Evolutionary conservation across 2,329 filamentous ascomycete species (phyloP).

Genomic region (Colletotrichum sp.): DNA sequence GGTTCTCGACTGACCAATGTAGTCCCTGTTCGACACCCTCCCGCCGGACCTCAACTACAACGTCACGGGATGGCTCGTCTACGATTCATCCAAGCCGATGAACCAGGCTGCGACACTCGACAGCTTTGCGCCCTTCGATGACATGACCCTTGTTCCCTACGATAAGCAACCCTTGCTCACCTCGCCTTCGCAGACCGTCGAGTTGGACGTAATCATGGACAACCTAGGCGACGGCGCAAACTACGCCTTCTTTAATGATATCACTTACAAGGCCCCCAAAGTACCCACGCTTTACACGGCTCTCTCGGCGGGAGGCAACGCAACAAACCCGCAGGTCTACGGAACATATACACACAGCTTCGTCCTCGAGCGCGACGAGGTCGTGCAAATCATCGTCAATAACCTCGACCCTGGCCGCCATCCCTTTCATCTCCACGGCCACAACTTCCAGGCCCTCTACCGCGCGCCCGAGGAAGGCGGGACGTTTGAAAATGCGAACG

Average conservation of each 20-base stretch:
- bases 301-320: slow-evolving; percentile 65
- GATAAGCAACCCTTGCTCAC: slow-evolving; percentile 67
- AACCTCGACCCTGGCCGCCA: slow-evolving; percentile 75
- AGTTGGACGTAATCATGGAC: slow-evolving; percentile 66
- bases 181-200: slow-evolving; percentile 67
- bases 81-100: slow-evolving; percentile 51
- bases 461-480: slow-evolving; percentile 64
- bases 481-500: slow-evolving; percentile 53
- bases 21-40: slow-evolving; percentile 67
- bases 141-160: slow-evolving; percentile 72
- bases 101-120: slow-evolving; percentile 61
- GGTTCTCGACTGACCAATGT: slow-evolving; percentile 38
- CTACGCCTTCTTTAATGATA: slow-evolving; percentile 75
- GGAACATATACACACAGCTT: slow-evolving; percentile 70
- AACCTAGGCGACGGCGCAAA: slow-evolving; percentile 66
- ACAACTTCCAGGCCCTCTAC: slow-evolving; percentile 72
- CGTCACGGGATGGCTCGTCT: slow-evolving; percentile 68
- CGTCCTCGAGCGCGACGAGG: slow-evolving; percentile 68
- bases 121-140: slow-evolving; percentile 73
- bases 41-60: slow-evolving; percentile 73
- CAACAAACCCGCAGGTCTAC: slow-evolving; percentile 66
- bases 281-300: slow-evolving; percentile 83
- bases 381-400: slow-evolving; percentile 80
- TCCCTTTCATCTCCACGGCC: slow-evolving; percentile 81
- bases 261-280: slow-evolving; percentile 76